Evolutionary conservation across 805 yeast genomes (phyloP), one percentile per base, ranked within the genome.

Genomic region (Candida yuanshanica): DNA sequence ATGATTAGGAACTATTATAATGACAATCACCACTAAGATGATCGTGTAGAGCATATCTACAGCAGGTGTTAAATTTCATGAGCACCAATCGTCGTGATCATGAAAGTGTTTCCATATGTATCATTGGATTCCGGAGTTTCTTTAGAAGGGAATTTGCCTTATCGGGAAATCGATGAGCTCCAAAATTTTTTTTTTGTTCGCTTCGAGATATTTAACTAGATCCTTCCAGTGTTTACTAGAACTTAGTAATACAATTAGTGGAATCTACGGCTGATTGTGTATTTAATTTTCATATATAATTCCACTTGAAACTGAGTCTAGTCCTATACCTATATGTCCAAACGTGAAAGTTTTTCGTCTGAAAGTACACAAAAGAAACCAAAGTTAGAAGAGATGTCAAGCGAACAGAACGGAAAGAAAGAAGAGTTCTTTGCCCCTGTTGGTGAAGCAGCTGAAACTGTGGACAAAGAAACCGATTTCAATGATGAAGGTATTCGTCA

Each of bases 401-500:
- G 21, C 12, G 45, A 38, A 11, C 45, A 42, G 45, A 36, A 49
- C 31, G 44, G 55, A 34, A 49, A 62, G 33, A 50, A 62, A 17
- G 69, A 70, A 41, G 67, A 68, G 18, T 61, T 77, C 41, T 79
- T 81, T 50, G 72, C 69, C 29, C 66, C 81, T 11, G 83, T 77
- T n/a, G 84, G 84, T 33, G 74, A 74, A 35, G 74, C 74, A 27
- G 84, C 76, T 17, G 73, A 72, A 49, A 70, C 64, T 35, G 65
- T 75, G 26, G 69, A 63, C 33, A 58, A 61, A 23, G 54, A 55
- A 35, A 35, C 40, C 14, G 45, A 48, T 31, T 44, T 44, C 39
- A 46, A 56, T 38, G 59, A 53, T 18, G 67, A 66, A 33, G 81
- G 75, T 20, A 70, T 83, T 35, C 70, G 69, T 42, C 64, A 72